Percentiles rank a stretch among this genome's conserved stretches.
Evolutionary conservation across 345 rosid species (phyloP).

Genomic region (Angophora floribunda): DNA sequence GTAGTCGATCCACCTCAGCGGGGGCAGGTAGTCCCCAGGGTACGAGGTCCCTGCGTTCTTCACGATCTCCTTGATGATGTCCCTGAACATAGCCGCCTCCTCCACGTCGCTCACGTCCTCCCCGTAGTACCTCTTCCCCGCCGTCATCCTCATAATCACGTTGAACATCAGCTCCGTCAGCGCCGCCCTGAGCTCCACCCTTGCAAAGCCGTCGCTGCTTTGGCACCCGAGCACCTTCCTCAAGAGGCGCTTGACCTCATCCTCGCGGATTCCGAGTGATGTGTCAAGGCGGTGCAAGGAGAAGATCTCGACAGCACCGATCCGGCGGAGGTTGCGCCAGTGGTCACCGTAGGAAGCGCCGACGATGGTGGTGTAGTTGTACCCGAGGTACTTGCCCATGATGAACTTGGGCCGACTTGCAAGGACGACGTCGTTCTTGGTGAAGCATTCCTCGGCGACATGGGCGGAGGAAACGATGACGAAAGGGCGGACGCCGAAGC

Average conservation of each 20-base stretch:
- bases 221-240: slow-evolving; percentile 1
- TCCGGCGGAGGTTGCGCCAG: slow-evolving; percentile 58
- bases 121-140: slow-evolving; percentile 37
- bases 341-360: slow-evolving; percentile 30
- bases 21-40: slow-evolving; percentile 32
- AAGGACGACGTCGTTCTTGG: slow-evolving; percentile 33
- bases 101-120: slow-evolving; percentile 11
- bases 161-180: slow-evolving; percentile 24
- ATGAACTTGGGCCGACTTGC: slow-evolving; percentile 40
- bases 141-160: slow-evolving; percentile 27
- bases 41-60: slow-evolving; percentile 16
- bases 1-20: slow-evolving; percentile 21
- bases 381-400: slow-evolving; percentile 13
- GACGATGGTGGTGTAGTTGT: slow-evolving; percentile 19
- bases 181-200: slow-evolving; percentile 25
- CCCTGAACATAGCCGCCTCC: slow-evolving; percentile 24
- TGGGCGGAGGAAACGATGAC: slow-evolving; percentile 25
- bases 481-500: slow-evolving; percentile 15
- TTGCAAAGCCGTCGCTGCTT: slow-evolving; percentile 1
- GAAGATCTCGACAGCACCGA: slow-evolving; percentile 28
- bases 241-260: slow-evolving; percentile 27
- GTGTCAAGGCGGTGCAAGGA: slow-evolving; percentile 17
- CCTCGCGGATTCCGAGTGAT: slow-evolving; percentile 11
- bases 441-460: slow-evolving; percentile 38
- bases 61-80: slow-evolving; percentile 19